These are phyloP conservation scores for Ascodesmis nigricans DNA, from an alignment of 495 filamentous ascomycete species.

Conservation along the genomic window DNA sequence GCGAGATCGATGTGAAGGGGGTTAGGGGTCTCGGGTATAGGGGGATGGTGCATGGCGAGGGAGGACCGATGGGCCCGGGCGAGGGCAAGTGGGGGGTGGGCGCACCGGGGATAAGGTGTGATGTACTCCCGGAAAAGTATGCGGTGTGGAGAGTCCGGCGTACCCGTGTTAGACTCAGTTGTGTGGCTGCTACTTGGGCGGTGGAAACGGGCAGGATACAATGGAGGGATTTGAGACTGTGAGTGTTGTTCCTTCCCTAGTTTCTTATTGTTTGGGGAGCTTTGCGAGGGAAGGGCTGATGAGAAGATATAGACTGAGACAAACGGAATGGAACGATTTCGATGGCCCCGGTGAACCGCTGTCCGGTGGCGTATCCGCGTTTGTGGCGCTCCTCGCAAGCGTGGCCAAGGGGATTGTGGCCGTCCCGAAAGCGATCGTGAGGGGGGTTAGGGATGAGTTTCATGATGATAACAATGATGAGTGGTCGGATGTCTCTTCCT, in stretches of 20 bases:
- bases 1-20: conserved; percentile 12
- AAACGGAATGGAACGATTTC: conserved; percentile 60
- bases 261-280: neutral
- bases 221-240: conserved; percentile 41
- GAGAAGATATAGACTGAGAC: conserved; percentile 26
- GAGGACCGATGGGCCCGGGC: conserved; percentile 15
- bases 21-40: conserved; percentile 11
- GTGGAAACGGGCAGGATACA: conserved; percentile 35
- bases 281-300: conserved; percentile 4
- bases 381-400: conserved; percentile 31
- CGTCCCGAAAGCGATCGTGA: conserved; percentile 9
- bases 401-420: conserved; percentile 15
- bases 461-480: no score
- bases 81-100: conserved; percentile 18
- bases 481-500: no score
- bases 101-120: conserved; percentile 42
- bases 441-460: neutral
- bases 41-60: conserved; percentile 14
- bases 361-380: conserved; percentile 37
- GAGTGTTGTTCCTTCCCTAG: neutral
- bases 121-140: conserved; percentile 37
- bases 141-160: conserved; percentile 46
- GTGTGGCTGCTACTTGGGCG: conserved; percentile 43
- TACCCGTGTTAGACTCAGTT: conserved; percentile 35
- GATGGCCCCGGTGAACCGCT: conserved; percentile 55